Conservation (phyloP, 768 basidiomycete species). For the Leccinum disarticulatum region DNA sequence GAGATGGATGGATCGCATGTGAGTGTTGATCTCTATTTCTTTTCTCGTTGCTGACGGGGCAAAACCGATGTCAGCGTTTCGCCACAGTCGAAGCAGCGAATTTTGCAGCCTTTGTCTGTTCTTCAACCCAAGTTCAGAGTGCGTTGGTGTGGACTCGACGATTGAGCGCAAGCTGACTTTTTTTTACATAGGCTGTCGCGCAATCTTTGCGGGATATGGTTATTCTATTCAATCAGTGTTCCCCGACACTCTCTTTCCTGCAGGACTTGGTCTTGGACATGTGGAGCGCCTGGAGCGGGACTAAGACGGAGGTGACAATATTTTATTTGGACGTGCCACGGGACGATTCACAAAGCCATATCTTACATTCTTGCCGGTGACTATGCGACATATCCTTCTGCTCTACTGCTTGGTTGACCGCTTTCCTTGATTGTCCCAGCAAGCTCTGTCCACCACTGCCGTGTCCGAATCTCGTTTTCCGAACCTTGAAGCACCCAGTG, state of each 20-base stretch:
- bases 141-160: not conserved
- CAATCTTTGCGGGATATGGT: not conserved
- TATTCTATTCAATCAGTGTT: not conserved
- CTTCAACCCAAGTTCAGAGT: not conserved
- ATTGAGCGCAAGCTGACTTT: not conserved
- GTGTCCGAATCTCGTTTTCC: no score
- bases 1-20: constrained; percentile 96
- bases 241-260: not conserved
- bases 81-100: constrained; percentile 87
- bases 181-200: not conserved
- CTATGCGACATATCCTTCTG: no score
- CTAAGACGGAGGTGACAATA: no score
- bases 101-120: constrained; percentile 82
- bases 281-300: no score
- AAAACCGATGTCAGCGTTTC: constrained; percentile 59
- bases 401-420: no score
- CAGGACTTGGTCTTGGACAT: no score
- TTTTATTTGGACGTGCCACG: no score
- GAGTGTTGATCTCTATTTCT: constrained; percentile 20
- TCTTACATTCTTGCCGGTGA: no score
- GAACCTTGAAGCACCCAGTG: no score
- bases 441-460: no score
- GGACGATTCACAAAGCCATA: no score
- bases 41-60: not conserved
- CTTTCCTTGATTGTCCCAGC: no score